Evolutionary conservation across 75 land plant species (phyloP), one percentile per base, ranked within the genome.

Genomic region (Larix kaempferi): DNA sequence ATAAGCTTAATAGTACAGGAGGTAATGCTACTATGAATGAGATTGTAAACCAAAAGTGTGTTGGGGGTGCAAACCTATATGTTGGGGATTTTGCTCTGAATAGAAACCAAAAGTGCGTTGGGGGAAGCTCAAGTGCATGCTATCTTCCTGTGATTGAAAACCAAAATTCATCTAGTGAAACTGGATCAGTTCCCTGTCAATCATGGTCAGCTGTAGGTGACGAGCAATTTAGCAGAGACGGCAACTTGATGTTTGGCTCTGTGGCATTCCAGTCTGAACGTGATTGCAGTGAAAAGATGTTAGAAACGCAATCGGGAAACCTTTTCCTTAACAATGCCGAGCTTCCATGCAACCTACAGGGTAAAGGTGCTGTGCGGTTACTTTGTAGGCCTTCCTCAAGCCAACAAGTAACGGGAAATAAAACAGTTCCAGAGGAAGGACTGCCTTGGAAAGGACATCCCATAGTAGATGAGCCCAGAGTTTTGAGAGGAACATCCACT

Each of bases 301-400:
- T 49, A 8, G 52, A 49, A 10, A 7, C 7, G 52, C 52, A 49
- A 49, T 49, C 52, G 0, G 52, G 52, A 49, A 49, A 49, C 1
- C 1, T 49, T 49, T 49, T 49, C 11, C 52, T 7, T 7, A 49
- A 49, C 52, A 49, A 49, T 49, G 52, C 52, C 52, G 11, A 49
- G 52, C 52, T 69, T n/a, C 72, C 49, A 35, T 44, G 12, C 12
- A 69, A 35, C 35, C 22, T 69, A 39, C 72, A 69, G 72, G 72
- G 72, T 35, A 35, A 69, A 41, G 49, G 72, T 6, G 21, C 39
- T 4, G 44, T 69, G 44, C 44, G 72, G 49, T 69, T 69, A 19
- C 72, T 69, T 39, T 39, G 72, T 44, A 69, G 72, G 52, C 49
- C 72, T 69, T 69, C 72, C 25, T 69, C 72, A 21, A 41, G 41